Evolutionary conservation across 306 rosid species (phyloP).

Genomic region (Hippophae rhamnoides): DNA sequence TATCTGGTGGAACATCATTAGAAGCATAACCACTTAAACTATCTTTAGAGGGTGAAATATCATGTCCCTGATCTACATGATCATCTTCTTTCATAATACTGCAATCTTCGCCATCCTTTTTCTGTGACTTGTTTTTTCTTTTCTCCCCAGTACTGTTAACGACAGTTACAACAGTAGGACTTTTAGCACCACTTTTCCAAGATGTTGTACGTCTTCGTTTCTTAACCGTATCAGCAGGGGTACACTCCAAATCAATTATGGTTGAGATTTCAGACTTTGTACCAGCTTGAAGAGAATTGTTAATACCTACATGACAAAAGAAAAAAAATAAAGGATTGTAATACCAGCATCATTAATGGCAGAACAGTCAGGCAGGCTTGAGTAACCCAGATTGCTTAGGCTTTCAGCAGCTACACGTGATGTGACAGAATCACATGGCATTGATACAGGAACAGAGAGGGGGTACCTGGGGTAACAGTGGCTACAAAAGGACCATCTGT

Average conservation of each 20-base stretch:
- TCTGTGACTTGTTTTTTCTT: slow-evolving; percentile 14
- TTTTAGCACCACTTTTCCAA: slow-evolving; percentile 23
- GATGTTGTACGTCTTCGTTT: slow-evolving; percentile 40
- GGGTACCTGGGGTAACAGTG: slow-evolving; percentile 4
- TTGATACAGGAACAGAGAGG: slow-evolving; percentile 11
- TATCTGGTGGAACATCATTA: slow-evolving; percentile 28
- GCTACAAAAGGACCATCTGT: slow-evolving; percentile 1
- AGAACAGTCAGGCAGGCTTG: slow-evolving; percentile 10
- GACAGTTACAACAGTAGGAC: slow-evolving; percentile 19
- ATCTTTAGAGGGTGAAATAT: slow-evolving; percentile 5
- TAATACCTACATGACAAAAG: slow-evolving; percentile 2
- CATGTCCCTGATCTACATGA: slow-evolving; percentile 12
- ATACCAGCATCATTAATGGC: slow-evolving; percentile 10
- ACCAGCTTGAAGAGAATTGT: slow-evolving; percentile 10
- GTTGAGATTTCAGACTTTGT: slow-evolving; percentile 6
- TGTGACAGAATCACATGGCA: slow-evolving; percentile 13
- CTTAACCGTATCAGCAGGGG: slow-evolving; percentile 56
- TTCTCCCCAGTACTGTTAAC: slow-evolving; percentile 21
- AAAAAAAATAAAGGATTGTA: slow-evolving; percentile 20
- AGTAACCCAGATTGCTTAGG: background rate
- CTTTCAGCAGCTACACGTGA: slow-evolving; percentile 5
- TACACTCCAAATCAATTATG: slow-evolving; percentile 25
- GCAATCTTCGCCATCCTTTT: slow-evolving; percentile 15
- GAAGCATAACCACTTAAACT: slow-evolving; percentile 12
- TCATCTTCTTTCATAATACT: slow-evolving; percentile 6